Percentiles rank a stretch among this genome's conserved stretches.
These are phyloP conservation scores for Canavalia ensiformis DNA, from an alignment of 306 rosid genomes.

Conservation along the genomic window DNA sequence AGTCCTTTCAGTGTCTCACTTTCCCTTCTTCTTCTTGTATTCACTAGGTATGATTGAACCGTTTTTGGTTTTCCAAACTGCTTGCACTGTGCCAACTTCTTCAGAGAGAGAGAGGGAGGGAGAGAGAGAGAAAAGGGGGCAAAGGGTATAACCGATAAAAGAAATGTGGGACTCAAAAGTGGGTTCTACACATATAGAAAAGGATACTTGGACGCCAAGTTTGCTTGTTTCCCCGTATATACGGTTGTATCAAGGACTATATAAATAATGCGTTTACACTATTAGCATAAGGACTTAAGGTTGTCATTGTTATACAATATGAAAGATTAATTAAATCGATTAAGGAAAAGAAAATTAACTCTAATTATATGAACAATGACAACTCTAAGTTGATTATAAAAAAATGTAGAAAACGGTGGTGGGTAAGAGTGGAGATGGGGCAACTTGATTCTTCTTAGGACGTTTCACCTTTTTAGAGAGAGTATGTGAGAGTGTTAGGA, in stretches of 20 bases:
- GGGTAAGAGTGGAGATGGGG: constrained; percentile 84
- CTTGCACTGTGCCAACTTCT: constrained; percentile 24
- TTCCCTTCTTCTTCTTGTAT: constrained; percentile 23
- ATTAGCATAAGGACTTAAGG: constrained; percentile 1
- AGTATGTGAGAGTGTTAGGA: constrained; percentile 49
- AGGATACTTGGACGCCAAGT: constrained; percentile 73
- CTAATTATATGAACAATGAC: background rate
- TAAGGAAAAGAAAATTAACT: constrained; percentile 26
- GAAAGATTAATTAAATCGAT: constrained; percentile 24
- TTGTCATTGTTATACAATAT: background rate
- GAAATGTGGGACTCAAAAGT: constrained; percentile 45
- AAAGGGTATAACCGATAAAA: constrained; percentile 47
- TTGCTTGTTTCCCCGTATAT: constrained; percentile 61
- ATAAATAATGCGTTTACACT: constrained; percentile 21
- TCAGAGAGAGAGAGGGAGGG: background rate
- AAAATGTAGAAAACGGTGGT: constrained; percentile 40
- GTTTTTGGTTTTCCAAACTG: constrained; percentile 29
- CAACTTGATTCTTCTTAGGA: constrained; percentile 70
- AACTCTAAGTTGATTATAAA: background rate
- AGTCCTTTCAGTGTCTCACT: constrained; percentile 37
- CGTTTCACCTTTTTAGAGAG: constrained; percentile 70
- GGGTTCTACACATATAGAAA: constrained; percentile 61
- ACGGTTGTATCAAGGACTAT: constrained; percentile 49
- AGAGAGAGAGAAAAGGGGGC: background rate
- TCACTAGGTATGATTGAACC: constrained; percentile 37